Evolutionary conservation across 371 early-diverging fungal species (phyloP), one percentile per base, ranked within the genome.

Genomic region (Mortierella sp.): DNA sequence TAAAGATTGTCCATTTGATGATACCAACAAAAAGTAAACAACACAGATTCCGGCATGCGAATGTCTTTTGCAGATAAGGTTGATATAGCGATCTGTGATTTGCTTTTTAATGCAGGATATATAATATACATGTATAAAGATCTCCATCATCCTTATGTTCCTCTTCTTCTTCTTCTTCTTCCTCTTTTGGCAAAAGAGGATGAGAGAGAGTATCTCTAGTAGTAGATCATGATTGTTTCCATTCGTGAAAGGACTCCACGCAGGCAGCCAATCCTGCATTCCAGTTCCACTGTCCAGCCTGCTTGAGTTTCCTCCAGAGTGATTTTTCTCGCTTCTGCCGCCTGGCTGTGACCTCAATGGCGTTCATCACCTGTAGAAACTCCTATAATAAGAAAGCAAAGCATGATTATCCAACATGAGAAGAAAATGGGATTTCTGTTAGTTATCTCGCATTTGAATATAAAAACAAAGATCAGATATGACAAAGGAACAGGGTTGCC

Each of bases 361-460:
- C 69, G 34, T 75, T 75, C 69, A 68, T 75, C 24, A 68, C 69
- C 31, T 75, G 76, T 14, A 75, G 56, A 39, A 75, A 75, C 50
- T 68, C 69, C 76, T 75, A 58, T 24, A 3, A 21, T 2, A 24
- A 26, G 17, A n/a, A 39, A 15, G 19, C 6, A 41, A 26, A 19
- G 19, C 37, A 19, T 43, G 0, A 49, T 47, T 28, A 60, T 19
- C 26, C 0, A 42, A 27, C 19, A 8, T 26, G 19, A 44, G 26
- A 46, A 24, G 27, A 9, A 2, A 6, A 12, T 11, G 19, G 6
- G 11, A 11, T 58, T 32, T 26, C 50, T 15, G 9, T 23, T 23
- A n/a, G 17, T 11, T 21, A 12, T 50, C 6, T 27, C 27, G 15
- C 52, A 46, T 4, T 37, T 14, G 2, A 32, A 23, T 12, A 14